Base-by-base conservation (phyloP, 257 asterid genomes). In the Thymus quinquecostatus region DNA sequence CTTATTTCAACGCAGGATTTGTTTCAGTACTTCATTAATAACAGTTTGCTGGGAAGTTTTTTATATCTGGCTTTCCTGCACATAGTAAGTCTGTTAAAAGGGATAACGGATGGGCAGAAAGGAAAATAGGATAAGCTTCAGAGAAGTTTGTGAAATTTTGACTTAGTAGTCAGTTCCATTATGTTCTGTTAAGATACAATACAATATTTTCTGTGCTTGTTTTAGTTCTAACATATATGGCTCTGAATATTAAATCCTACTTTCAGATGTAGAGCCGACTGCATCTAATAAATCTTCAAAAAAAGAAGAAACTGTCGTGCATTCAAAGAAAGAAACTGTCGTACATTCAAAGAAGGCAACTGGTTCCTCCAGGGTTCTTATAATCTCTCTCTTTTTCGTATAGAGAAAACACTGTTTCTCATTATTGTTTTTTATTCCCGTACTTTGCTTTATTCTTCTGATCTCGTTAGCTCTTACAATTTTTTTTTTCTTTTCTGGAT, bases 321-420 rank as follows among this genome's bases (percentile, higher is more conserved):
- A 70, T 56, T 29, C 85, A 54, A 78, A 79, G 79, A 75, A 82
- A 77, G 45, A 73, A 54, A 66, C 81, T 72, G 73, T 21, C 53
- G 70, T 73, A n/a, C 82, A 70, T 56, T 29, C 85, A 54, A 78
- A 79, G 79, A 75, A 82, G 78, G 45, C 75, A 54, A 66, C 81
- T 72, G 73, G 79, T 61, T 77, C 92, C 27, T 79, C 92, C 68
- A 83, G 87, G 97, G 97, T 94, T 76, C 72, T 80, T 44, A 50
- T 40, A 70, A 29, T 66, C 44, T 60, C 44, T 60, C 7, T 34
- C 59, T 43, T 32, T 38, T 38, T 36, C 8, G 48, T 66, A 2
- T 28, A 32, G 38, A 56, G 73, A 45, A 12, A 44, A 55, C 65
- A 49, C 53, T 65, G 45, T 53, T 53, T 47, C 10, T 49, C 69